Conservation (phyloP, 192 early-diverging fungal species). For the Neocallimastix lanati region DNA sequence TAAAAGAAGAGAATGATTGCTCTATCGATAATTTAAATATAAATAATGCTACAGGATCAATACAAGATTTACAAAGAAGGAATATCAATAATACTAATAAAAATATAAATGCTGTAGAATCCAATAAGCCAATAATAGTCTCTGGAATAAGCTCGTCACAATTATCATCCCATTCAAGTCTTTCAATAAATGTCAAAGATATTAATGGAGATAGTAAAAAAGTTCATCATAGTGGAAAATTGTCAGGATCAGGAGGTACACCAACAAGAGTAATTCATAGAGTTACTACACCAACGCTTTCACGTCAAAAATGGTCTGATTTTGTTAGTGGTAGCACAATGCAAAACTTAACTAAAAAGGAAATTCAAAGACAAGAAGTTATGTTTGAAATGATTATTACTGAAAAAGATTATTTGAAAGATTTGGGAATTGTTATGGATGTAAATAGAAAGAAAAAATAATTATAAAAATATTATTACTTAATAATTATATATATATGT, state of each 20-base stretch:
- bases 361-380: constrained; percentile 80
- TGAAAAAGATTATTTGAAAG: constrained; percentile 76
- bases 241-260: background rate
- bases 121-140: too few relatives aligned
- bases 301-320: background rate
- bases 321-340: background rate
- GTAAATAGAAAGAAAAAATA: too few relatives aligned
- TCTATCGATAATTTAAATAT: background rate
- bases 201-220: background rate
- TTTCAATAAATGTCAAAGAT: background rate
- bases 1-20: background rate
- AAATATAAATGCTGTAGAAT: too few relatives aligned
- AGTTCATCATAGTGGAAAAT: background rate
- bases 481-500: too few relatives aligned
- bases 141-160: too few relatives aligned
- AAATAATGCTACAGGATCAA: background rate
- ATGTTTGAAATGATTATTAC: constrained; percentile 84
- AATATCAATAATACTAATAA: too few relatives aligned
- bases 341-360: constrained; percentile 23
- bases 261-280: background rate
- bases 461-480: too few relatives aligned
- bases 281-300: background rate
- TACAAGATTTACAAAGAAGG: background rate
- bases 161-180: background rate
- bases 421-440: constrained; percentile 64